A percentile compares a stretch with the other conserved stretches of the same genome.
Evolutionary conservation across 768 basidiomycete species (phyloP).

Genomic region (Termitomyces sp.): DNA sequence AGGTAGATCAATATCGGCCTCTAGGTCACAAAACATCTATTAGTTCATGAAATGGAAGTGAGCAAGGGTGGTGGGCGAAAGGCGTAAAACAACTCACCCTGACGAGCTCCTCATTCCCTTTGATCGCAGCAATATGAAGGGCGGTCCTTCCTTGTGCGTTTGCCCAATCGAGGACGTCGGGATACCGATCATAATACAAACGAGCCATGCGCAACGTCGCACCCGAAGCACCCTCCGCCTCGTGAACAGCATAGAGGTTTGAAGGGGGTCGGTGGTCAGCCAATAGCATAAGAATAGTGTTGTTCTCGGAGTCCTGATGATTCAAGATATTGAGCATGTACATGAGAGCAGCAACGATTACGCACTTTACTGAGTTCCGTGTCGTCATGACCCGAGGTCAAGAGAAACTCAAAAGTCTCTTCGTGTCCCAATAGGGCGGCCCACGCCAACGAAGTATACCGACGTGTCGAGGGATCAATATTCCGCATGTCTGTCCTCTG

Average conservation of each 20-base stretch:
- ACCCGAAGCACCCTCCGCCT: constrained; percentile 59
- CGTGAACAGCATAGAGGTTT: constrained; percentile 42
- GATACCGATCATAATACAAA: constrained; percentile 82
- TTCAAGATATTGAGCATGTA: background rate
- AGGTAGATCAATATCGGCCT: constrained; percentile 84
- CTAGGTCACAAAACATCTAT: constrained; percentile 89
- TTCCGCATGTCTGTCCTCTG: constrained; percentile 89
- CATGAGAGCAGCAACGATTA: background rate
- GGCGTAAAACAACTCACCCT: constrained; percentile 44
- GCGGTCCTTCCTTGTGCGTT: constrained; percentile 89
- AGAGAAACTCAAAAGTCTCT: constrained; percentile 90
- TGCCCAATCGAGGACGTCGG: constrained; percentile 89
- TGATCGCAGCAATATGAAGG: constrained; percentile 81
- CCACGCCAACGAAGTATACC: constrained; percentile 90
- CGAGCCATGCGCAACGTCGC: constrained; percentile 85
- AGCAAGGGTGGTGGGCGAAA: background rate
- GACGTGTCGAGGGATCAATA: constrained; percentile 69
- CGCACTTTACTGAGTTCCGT: constrained; percentile 84
- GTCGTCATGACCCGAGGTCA: constrained; percentile 87
- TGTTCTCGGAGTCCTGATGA: constrained; percentile 82
- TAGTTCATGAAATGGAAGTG: background rate
- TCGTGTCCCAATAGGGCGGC: constrained; percentile 84
- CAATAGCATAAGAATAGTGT: constrained; percentile 91
- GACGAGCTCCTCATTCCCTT: constrained; percentile 88
- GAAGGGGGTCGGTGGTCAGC: constrained; percentile 69